Conservation (phyloP, 2,329 filamentous ascomycete genomes). For the Chaetomiaceae sp. region DNA sequence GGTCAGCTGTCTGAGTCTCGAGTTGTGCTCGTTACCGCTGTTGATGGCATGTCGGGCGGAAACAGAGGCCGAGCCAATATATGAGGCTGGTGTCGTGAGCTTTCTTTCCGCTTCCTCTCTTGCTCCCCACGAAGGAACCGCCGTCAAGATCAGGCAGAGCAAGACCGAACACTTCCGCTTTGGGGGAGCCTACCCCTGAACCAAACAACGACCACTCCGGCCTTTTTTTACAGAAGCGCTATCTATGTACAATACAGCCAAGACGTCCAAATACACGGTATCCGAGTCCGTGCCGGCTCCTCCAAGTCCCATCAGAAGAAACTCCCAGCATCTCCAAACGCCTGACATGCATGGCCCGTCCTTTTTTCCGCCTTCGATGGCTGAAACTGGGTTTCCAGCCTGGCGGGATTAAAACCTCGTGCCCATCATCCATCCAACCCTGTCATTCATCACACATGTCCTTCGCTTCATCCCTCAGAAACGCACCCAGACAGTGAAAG, state of each 20-base stretch:
- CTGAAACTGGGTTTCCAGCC: neutral
- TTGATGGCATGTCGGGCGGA: neutral
- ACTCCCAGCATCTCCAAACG: conserved; percentile 16
- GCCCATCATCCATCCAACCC: neutral
- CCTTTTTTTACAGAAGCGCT: conserved; percentile 4
- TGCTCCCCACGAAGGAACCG: too few relatives aligned
- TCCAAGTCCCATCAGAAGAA: neutral
- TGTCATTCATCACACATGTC: conserved; percentile 8
- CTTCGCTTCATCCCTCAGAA: neutral
- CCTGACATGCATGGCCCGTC: conserved; percentile 17
- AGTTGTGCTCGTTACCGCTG: neutral
- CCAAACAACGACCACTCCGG: neutral
- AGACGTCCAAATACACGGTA: neutral
- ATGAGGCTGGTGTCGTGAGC: neutral
- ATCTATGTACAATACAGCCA: conserved; percentile 16
- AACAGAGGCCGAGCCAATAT: neutral
- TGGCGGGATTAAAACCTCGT: neutral
- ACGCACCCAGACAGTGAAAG: neutral
- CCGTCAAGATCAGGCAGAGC: too few relatives aligned
- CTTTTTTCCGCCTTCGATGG: neutral
- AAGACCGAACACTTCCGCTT: neutral
- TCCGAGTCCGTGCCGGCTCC: neutral
- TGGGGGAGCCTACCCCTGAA: neutral
- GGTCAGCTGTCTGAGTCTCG: neutral
- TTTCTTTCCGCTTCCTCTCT: neutral